Conservation (phyloP, 2,329 filamentous ascomycete genomes). For the Fusarium bulbicola region DNA sequence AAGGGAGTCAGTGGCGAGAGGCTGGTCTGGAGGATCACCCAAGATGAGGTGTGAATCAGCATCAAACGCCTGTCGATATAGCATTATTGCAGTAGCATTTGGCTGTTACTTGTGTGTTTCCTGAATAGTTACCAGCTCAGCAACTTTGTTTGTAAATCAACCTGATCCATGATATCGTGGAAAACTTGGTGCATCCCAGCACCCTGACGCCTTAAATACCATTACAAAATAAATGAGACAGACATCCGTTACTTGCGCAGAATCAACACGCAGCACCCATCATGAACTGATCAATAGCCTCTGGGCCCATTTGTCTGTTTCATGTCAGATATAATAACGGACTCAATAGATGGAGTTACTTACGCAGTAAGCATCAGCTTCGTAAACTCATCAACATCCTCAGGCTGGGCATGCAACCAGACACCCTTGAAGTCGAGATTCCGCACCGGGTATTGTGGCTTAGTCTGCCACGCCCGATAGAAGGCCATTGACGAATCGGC, state of each 20-base stretch:
- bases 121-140: background rate
- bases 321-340: background rate
- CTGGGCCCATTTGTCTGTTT: constrained; percentile 47
- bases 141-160: background rate
- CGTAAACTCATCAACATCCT: constrained; percentile 53
- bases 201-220: background rate
- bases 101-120: background rate
- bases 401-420: constrained; percentile 48
- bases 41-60: constrained; percentile 2
- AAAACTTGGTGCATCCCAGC: background rate
- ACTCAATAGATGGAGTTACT: constrained; percentile 25
- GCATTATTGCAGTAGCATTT: background rate
- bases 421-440: constrained; percentile 49
- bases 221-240: background rate
- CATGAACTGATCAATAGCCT: constrained; percentile 51
- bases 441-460: constrained; percentile 50
- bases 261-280: constrained; percentile 39
- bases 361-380: constrained; percentile 50
- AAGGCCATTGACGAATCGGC: constrained; percentile 53
- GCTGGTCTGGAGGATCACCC: constrained; percentile 49
- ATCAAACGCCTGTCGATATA: background rate
- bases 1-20: constrained; percentile 53
- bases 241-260: background rate
- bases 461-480: constrained; percentile 55
- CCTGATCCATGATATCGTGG: background rate